Evolutionary conservation across 2,329 filamentous ascomycete genomes (phyloP).

Genomic region (Monilinia polystroma): DNA sequence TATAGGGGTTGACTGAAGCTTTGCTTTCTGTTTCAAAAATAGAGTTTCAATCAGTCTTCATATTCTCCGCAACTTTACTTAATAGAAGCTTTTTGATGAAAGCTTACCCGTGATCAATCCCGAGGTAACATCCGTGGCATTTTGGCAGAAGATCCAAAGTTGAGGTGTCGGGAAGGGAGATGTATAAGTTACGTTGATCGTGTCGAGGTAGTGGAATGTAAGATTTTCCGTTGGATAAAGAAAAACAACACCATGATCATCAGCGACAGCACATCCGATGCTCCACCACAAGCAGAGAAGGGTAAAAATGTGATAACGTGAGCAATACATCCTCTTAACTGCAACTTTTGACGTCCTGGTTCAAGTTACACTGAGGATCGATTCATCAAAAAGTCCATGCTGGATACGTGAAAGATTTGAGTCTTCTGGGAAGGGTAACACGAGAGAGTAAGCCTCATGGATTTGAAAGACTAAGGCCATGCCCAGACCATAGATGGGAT

Average conservation of each 20-base stretch:
- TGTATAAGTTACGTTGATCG: conserved; percentile 30
- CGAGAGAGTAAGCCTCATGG: neutral
- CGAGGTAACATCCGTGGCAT: conserved; percentile 17
- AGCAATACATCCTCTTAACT: conserved; percentile 6
- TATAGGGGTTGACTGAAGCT: conserved; percentile 22
- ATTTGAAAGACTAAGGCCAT: neutral
- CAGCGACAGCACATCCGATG: conserved; percentile 20
- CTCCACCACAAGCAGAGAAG: conserved; percentile 12
- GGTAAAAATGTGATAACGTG: neutral
- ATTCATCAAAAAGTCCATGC: conserved; percentile 9
- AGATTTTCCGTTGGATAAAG: conserved; percentile 27
- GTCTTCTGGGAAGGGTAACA: neutral
- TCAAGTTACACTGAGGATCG: neutral
- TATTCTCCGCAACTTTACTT: neutral
- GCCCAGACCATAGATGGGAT: conserved; percentile 12
- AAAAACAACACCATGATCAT: conserved; percentile 28
- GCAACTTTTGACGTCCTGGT: neutral
- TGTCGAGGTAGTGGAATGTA: conserved; percentile 30
- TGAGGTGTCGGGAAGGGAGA: conserved; percentile 27
- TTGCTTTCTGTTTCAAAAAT: neutral
- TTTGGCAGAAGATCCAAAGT: conserved; percentile 29
- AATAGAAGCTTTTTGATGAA: neutral
- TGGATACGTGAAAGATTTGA: conserved; percentile 16
- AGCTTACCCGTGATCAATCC: conserved; percentile 18
- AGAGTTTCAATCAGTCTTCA: neutral